Conservation (phyloP, 2,329 filamentous ascomycete genomes). For the Coleophoma crateriformis region DNA sequence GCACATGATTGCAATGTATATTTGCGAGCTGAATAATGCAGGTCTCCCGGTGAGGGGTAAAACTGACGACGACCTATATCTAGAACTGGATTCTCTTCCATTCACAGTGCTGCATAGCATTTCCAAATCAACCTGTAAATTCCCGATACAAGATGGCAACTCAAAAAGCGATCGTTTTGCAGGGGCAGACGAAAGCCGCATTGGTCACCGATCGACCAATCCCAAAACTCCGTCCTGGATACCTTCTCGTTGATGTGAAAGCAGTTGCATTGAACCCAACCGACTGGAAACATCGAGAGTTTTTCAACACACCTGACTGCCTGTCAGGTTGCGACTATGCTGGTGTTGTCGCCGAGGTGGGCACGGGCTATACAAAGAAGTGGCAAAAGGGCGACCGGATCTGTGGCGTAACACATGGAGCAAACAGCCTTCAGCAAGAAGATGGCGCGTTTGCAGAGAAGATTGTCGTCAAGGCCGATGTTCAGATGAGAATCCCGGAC, state of each 20-base stretch:
- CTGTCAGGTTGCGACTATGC: conserved; percentile 33
- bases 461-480: conserved; percentile 23
- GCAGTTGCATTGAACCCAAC: conserved; percentile 12
- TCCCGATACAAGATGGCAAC: background rate
- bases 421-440: conserved; percentile 28
- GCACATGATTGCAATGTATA: too few relatives aligned
- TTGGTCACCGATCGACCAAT: conserved; percentile 1
- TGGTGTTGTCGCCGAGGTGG: conserved; percentile 39
- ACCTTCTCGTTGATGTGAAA: conserved; percentile 6
- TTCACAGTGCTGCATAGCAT: too few relatives aligned
- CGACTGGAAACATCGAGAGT: conserved; percentile 11
- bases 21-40: too few relatives aligned
- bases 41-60: too few relatives aligned
- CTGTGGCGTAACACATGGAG: conserved; percentile 30
- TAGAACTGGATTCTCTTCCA: too few relatives aligned
- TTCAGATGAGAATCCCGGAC: conserved; percentile 36
- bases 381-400: conserved; percentile 6
- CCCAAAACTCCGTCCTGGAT: conserved; percentile 9
- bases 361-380: conserved; percentile 29
- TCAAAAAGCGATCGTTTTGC: conserved; percentile 1
- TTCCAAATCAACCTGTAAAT: too few relatives aligned
- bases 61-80: too few relatives aligned
- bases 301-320: background rate
- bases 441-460: conserved; percentile 24
- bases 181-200: background rate